Percentiles rank a stretch among this genome's conserved stretches.
Evolutionary conservation across 1,284 basidiomycete genomes (phyloP).

Genomic region (Naganishia liquefaciens): DNA sequence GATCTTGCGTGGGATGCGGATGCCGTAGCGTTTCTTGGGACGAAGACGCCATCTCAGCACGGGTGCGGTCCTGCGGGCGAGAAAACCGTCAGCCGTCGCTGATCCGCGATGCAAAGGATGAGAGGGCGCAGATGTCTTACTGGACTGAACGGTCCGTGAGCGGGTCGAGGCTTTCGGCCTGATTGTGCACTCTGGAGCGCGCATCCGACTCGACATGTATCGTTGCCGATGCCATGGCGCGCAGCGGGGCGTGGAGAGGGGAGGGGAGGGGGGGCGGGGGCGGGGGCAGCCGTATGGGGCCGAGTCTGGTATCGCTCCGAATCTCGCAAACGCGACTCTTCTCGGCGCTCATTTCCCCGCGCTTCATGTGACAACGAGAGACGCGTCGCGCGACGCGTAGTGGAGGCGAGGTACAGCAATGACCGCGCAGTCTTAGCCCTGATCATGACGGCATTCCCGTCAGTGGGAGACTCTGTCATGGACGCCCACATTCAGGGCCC

Average conservation of each 20-base stretch:
- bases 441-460: neutral
- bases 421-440: neutral
- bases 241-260: neutral
- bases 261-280: too few species aligned
- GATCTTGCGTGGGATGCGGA: neutral
- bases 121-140: neutral
- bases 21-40: conserved; percentile 9
- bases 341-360: neutral
- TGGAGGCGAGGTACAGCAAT: neutral
- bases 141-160: conserved; percentile 1
- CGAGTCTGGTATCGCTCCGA: neutral
- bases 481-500: neutral
- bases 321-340: neutral
- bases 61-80: conserved; percentile 9
- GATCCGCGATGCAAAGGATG: neutral
- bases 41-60: conserved; percentile 20
- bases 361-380: conserved; percentile 6
- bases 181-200: neutral
- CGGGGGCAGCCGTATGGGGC: too few species aligned
- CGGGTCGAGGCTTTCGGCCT: conserved; percentile 16
- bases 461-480: neutral
- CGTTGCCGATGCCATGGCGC: neutral
- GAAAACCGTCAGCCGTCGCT: neutral
- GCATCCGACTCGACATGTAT: neutral
- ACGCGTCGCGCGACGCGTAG: neutral